phyloP scores from a whole-genome alignment of 2,329 filamentous ascomycete genomes.

The Diplodia scrobiculata region DNA sequence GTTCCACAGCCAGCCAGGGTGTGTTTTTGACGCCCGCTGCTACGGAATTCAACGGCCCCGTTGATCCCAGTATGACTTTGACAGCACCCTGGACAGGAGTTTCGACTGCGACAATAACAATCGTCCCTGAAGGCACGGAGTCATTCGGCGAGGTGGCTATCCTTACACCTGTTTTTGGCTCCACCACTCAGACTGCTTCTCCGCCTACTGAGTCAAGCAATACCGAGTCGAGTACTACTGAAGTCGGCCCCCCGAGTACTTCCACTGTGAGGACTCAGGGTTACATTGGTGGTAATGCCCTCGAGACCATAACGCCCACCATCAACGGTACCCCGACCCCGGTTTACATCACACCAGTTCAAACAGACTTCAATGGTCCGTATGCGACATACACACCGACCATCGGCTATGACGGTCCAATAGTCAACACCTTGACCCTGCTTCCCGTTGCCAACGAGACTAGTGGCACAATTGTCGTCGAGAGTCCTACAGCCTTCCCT shows the following conservation, averaged over 20 bases:
- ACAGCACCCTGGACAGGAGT: neutral
- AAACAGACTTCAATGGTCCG: neutral
- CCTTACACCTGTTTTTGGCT: neutral
- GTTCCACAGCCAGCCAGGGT: neutral
- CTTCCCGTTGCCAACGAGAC: neutral
- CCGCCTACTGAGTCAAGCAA: no score
- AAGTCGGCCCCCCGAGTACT: no score
- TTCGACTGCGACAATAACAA: neutral
- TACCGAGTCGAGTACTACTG: neutral
- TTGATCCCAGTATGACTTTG: neutral
- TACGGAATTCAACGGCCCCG: neutral
- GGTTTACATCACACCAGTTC: neutral
- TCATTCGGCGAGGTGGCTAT: neutral
- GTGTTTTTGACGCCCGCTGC: neutral
- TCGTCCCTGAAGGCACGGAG: neutral
- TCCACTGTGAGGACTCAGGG: neutral
- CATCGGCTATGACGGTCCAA: neutral
- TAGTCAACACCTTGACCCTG: conserved; percentile 1
- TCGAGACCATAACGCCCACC: neutral
- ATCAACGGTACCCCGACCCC: neutral
- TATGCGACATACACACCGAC: neutral
- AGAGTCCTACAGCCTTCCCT: neutral
- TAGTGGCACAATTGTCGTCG: neutral
- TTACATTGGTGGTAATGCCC: neutral
- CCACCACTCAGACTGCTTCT: no score